Conservation (phyloP, 2,329 filamentous ascomycete species). For the Cladosporium sp. region DNA sequence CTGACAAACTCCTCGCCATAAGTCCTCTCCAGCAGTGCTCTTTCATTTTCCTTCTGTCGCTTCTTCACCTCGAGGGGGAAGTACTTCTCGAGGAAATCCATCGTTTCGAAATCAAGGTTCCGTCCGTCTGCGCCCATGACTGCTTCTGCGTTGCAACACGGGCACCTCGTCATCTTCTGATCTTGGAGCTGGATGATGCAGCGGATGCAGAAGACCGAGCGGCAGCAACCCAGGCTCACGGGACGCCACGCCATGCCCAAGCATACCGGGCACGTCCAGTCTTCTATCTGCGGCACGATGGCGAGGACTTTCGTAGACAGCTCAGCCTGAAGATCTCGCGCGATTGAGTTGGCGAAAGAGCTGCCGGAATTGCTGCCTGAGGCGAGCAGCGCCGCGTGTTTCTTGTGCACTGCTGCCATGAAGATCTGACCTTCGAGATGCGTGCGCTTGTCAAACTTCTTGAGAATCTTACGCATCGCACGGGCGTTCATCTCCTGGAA, state of each 20-base stretch:
- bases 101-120: slow-evolving; percentile 61
- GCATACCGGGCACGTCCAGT: slow-evolving; percentile 78
- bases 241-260: slow-evolving; percentile 74
- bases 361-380: slow-evolving; percentile 46
- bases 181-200: slow-evolving; percentile 77
- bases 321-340: slow-evolving; percentile 68
- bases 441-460: slow-evolving; percentile 88
- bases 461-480: slow-evolving; percentile 76
- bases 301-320: slow-evolving; percentile 66
- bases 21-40: slow-evolving; percentile 52
- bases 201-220: slow-evolving; percentile 75
- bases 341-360: slow-evolving; percentile 60
- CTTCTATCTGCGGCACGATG: slow-evolving; percentile 73
- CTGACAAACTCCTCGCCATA: slow-evolving; percentile 32
- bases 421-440: slow-evolving; percentile 51
- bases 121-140: slow-evolving; percentile 64
- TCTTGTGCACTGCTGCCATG: slow-evolving; percentile 19
- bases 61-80: slow-evolving; percentile 67
- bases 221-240: slow-evolving; percentile 63
- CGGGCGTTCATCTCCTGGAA: slow-evolving; percentile 79
- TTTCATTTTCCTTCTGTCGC: slow-evolving; percentile 61
- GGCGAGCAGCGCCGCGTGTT: slow-evolving; percentile 23
- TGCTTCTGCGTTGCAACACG: slow-evolving; percentile 66
- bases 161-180: slow-evolving; percentile 60
- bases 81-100: slow-evolving; percentile 65